A percentile compares a stretch with the other conserved stretches of the same genome.
These are phyloP conservation scores for Hyphopichia fennica DNA, from an alignment of 1,139 yeast genomes.

Conservation along the genomic window DNA sequence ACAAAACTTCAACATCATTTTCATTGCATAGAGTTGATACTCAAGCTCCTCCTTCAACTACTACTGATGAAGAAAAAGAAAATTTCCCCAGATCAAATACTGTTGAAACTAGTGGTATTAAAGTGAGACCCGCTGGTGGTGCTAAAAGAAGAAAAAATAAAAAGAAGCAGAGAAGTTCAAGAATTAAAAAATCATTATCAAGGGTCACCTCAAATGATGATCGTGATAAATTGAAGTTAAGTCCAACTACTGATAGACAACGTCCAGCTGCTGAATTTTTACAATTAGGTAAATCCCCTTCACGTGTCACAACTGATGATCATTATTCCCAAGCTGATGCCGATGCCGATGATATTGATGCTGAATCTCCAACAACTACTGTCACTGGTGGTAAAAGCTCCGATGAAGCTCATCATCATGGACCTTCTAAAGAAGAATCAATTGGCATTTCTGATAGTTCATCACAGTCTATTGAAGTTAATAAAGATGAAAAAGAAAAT, in stretches of 20 bases:
- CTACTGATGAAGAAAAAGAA: constrained; percentile 11
- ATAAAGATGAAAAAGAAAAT: constrained; percentile 3
- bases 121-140: constrained; percentile 82
- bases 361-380: constrained; percentile 2
- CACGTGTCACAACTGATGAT: constrained; percentile 10
- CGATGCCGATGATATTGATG: constrained; percentile 1
- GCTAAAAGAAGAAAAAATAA: constrained; percentile 51
- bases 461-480: constrained; percentile 9
- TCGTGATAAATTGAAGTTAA: constrained; percentile 13
- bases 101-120: constrained; percentile 64
- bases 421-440: constrained; percentile 8
- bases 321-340: no score
- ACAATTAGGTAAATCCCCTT: constrained; percentile 37
- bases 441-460: constrained; percentile 10
- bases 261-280: constrained; percentile 44
- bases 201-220: constrained; percentile 26
- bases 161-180: constrained; percentile 33
- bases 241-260: constrained; percentile 15
- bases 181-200: constrained; percentile 33
- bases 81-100: constrained; percentile 27
- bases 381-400: not conserved
- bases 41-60: constrained; percentile 24
- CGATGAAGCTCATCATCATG: not conserved
- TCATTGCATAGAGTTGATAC: constrained; percentile 84
- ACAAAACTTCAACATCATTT: constrained; percentile 68